Evolutionary conservation across 106 monocot species (phyloP).

Genomic region (Hemerocallis citrina): DNA sequence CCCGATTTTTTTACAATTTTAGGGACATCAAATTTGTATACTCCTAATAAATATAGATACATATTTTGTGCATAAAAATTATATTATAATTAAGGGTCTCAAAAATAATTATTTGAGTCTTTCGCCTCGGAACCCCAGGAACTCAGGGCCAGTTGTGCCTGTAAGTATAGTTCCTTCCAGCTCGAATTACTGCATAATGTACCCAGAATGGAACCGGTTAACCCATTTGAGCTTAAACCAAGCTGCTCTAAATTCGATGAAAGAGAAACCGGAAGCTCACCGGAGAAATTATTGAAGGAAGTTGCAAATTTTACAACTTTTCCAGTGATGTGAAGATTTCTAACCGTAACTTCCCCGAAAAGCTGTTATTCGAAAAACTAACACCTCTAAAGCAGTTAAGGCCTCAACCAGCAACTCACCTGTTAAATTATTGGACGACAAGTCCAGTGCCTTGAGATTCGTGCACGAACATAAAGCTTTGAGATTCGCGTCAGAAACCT

Average conservation of each 20-base stretch:
- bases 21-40: no score
- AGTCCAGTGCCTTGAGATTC: slow-evolving; percentile 29
- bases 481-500: slow-evolving; percentile 21
- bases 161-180: slow-evolving; percentile 55
- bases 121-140: no score
- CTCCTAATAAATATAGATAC: no score
- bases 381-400: slow-evolving; percentile 27
- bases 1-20: no score
- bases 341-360: no score
- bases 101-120: no score
- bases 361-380: slow-evolving; percentile 56
- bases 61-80: no score
- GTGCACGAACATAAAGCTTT: slow-evolving; percentile 23
- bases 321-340: slow-evolving; percentile 15
- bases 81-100: no score
- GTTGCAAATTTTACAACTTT: slow-evolving; percentile 20
- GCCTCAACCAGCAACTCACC: slow-evolving; percentile 37
- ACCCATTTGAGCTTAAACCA: slow-evolving; percentile 59
- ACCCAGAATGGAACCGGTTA: slow-evolving; percentile 42
- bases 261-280: slow-evolving; percentile 27
- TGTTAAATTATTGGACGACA: slow-evolving; percentile 53
- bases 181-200: slow-evolving; percentile 26
- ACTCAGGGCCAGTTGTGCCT: no score
- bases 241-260: slow-evolving; percentile 36
- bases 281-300: slow-evolving; percentile 53